A percentile compares a stretch with the other conserved stretches of the same genome.
phyloP scores from a whole-genome alignment of 257 asterid genomes.

The Fraxinus quadrangulata region DNA sequence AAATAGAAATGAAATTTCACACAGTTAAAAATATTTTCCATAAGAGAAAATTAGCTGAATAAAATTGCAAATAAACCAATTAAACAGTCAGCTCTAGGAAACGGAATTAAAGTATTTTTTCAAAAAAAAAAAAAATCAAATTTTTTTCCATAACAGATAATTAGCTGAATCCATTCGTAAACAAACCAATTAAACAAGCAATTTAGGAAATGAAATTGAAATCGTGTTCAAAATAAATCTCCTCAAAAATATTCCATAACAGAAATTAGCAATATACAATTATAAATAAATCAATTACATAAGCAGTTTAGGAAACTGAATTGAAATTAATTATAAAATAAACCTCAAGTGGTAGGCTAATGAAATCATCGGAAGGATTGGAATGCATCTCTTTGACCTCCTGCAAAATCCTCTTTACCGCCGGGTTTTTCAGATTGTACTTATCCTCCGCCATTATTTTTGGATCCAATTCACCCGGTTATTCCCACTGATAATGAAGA shows the following conservation, averaged over 20 bases:
- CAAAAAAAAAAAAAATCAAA: no score
- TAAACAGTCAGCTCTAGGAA: neutral
- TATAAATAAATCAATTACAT: neutral
- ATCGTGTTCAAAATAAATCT: neutral
- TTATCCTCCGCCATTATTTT: slow-evolving; percentile 68
- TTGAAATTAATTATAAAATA: neutral
- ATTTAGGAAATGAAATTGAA: neutral
- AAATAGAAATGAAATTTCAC: no score
- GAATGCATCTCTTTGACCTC: slow-evolving; percentile 96
- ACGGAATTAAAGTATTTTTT: neutral
- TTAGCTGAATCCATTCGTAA: slow-evolving; percentile 6
- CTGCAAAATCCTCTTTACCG: slow-evolving; percentile 93
- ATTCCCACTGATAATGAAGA: slow-evolving; percentile 6
- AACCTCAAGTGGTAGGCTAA: slow-evolving; percentile 96
- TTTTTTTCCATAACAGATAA: neutral
- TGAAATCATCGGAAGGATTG: slow-evolving; percentile 87
- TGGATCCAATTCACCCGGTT: slow-evolving; percentile 39
- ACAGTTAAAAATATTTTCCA: no score
- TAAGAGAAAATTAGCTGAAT: no score
- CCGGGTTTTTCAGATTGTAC: slow-evolving; percentile 82
- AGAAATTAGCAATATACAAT: neutral
- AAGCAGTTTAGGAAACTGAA: no score
- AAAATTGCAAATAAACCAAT: no score
- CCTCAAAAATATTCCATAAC: neutral
- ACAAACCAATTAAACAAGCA: neutral